phyloP scores from a whole-genome alignment of 495 filamentous ascomycete genomes.

The Daldinia decipiens region DNA sequence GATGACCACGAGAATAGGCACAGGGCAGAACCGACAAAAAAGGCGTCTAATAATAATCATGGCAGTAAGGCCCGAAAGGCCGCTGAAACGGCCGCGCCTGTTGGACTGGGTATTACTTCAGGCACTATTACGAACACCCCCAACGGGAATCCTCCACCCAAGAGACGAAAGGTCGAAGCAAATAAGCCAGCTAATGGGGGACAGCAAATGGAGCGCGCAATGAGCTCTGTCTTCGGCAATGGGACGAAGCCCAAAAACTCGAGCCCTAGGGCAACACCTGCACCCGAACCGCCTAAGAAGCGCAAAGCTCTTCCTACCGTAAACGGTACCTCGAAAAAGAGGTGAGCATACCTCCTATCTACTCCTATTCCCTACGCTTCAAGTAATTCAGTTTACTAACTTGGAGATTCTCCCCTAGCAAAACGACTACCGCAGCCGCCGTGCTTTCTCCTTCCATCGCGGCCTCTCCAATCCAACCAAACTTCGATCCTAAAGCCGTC shows the following conservation, averaged over 20 bases:
- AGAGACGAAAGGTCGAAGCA: conserved; percentile 85
- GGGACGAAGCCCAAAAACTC: conserved; percentile 62
- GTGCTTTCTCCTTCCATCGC: conserved; percentile 73
- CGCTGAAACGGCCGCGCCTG: conserved; percentile 57
- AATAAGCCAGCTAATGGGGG: conserved; percentile 59
- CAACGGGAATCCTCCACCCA: conserved; percentile 65
- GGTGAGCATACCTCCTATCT: conserved; percentile 58
- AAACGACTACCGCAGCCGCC: conserved; percentile 38
- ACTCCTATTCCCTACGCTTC: neutral
- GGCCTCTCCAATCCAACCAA: conserved; percentile 75
- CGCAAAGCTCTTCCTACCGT: conserved; percentile 74
- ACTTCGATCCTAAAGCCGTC: conserved; percentile 61
- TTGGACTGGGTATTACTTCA: conserved; percentile 64
- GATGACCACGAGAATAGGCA: conserved; percentile 69
- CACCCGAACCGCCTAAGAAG: conserved; percentile 69
- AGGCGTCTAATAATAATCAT: conserved; percentile 50
- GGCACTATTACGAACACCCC: conserved; percentile 52
- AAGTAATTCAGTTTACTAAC: conserved; percentile 25
- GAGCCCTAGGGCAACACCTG: conserved; percentile 71
- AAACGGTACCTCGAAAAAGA: conserved; percentile 73
- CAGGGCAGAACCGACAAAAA: conserved; percentile 65
- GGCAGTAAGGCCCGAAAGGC: conserved; percentile 72
- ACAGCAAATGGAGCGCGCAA: conserved; percentile 73
- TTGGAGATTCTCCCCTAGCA: conserved; percentile 26
- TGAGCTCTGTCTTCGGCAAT: conserved; percentile 67